Percentiles rank a stretch among this genome's conserved stretches.
These are phyloP conservation scores for Daldinia grandis DNA, from an alignment of 495 filamentous ascomycete genomes.

Conservation along the genomic window DNA sequence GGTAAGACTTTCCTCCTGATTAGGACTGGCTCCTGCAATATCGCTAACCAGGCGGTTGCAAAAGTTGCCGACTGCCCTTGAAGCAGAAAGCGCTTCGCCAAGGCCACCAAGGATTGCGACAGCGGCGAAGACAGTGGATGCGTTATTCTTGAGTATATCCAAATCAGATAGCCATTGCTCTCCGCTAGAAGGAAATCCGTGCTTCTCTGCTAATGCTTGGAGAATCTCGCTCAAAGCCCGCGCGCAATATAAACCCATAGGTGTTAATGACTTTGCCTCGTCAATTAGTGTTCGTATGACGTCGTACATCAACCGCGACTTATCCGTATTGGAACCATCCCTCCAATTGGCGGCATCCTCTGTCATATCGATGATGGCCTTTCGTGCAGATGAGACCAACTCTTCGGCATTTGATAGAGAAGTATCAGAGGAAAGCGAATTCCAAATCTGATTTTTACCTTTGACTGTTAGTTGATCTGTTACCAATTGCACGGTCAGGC, in stretches of 20 bases:
- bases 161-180: slow-evolving; percentile 55
- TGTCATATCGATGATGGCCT: slow-evolving; percentile 61
- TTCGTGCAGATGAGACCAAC: slow-evolving; percentile 65
- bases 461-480: slow-evolving; percentile 55
- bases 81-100: slow-evolving; percentile 55
- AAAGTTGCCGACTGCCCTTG: slow-evolving; percentile 54
- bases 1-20: slow-evolving; percentile 49
- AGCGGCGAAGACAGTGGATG: slow-evolving; percentile 57
- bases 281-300: slow-evolving; percentile 51
- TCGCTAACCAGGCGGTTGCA: slow-evolving; percentile 65
- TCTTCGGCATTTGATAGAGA: slow-evolving; percentile 68
- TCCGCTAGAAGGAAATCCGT: slow-evolving; percentile 49
- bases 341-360: slow-evolving; percentile 44
- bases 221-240: slow-evolving; percentile 56
- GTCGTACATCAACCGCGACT: slow-evolving; percentile 44
- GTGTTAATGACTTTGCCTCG: slow-evolving; percentile 44
- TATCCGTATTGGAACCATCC: slow-evolving; percentile 39
- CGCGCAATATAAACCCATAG: slow-evolving; percentile 58
- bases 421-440: slow-evolving; percentile 48
- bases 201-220: slow-evolving; percentile 46
- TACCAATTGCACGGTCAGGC: slow-evolving; percentile 52
- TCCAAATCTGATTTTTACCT: slow-evolving; percentile 50
- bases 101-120: slow-evolving; percentile 64
- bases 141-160: slow-evolving; percentile 50
- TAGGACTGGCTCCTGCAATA: slow-evolving; percentile 52